Evolutionary conservation across 371 early-diverging fungal species (phyloP).

Genomic region (Mucor racemosus): DNA sequence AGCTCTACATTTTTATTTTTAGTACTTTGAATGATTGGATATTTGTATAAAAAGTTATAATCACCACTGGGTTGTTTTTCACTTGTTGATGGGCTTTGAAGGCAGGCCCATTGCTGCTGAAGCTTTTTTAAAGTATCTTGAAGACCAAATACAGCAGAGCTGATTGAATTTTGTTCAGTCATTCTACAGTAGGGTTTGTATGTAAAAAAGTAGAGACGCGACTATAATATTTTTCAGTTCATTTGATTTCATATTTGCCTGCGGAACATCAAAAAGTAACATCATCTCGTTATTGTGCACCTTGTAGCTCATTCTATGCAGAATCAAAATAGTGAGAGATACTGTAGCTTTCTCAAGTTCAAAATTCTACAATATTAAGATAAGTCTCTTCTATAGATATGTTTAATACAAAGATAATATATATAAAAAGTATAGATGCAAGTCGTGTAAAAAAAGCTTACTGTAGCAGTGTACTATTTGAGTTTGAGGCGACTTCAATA

Average conservation of each 20-base stretch:
- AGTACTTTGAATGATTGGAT: background rate
- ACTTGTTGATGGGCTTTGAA: conserved; percentile 6
- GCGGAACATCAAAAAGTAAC: background rate
- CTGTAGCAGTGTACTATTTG: too few relatives aligned
- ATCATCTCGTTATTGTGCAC: background rate
- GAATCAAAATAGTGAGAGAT: too few relatives aligned
- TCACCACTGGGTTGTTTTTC: conserved; percentile 33
- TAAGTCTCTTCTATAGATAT: too few relatives aligned
- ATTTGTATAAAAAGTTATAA: background rate
- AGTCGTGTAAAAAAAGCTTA: too few relatives aligned
- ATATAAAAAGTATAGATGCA: too few relatives aligned
- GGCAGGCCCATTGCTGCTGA: conserved; percentile 31
- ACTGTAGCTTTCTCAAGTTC: too few relatives aligned
- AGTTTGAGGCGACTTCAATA: too few relatives aligned
- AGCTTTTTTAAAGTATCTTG: conserved; percentile 36
- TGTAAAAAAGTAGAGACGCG: background rate
- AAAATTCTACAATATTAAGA: too few relatives aligned
- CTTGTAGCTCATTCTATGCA: too few relatives aligned
- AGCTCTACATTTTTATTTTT: conserved; percentile 41
- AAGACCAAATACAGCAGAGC: conserved; percentile 43
- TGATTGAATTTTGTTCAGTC: conserved; percentile 36
- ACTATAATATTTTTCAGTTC: background rate
- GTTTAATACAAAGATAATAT: too few relatives aligned
- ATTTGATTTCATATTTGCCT: background rate
- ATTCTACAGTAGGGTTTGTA: background rate